A percentile compares a stretch with the other conserved stretches of the same genome.
phyloP scores from a whole-genome alignment of 495 filamentous ascomycete genomes.

The Chaetomium tenue region DNA sequence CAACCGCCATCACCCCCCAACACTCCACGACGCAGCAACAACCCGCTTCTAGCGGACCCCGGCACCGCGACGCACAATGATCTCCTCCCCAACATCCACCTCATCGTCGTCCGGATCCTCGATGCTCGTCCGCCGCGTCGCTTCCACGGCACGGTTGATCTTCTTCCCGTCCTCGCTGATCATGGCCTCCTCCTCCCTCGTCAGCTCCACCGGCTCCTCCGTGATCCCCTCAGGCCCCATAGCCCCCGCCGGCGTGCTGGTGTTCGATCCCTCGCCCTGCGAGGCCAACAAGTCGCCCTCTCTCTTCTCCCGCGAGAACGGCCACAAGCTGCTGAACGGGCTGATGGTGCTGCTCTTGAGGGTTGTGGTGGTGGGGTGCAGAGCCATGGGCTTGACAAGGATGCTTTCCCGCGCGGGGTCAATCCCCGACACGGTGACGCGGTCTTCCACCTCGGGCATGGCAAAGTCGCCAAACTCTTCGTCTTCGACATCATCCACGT shows the following conservation, averaged over 20 bases:
- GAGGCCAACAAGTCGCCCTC: constrained; percentile 22
- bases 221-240: constrained; percentile 20
- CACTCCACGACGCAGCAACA: neutral
- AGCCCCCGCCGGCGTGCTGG: neutral
- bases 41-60: constrained; percentile 21
- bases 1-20: neutral
- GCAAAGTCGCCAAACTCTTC: constrained; percentile 55
- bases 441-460: constrained; percentile 47
- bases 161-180: constrained; percentile 44
- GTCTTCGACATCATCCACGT: constrained; percentile 47
- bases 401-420: constrained; percentile 37
- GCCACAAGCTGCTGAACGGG: constrained; percentile 49
- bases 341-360: constrained; percentile 37
- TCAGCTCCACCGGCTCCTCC: constrained; percentile 36
- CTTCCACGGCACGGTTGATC: constrained; percentile 52
- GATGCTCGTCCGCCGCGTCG: constrained; percentile 53
- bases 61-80: constrained; percentile 23
- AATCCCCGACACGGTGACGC: constrained; percentile 32
- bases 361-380: constrained; percentile 40
- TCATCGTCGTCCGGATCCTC: constrained; percentile 59
- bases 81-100: constrained; percentile 27
- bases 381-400: constrained; percentile 47
- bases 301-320: constrained; percentile 39
- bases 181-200: constrained; percentile 29
- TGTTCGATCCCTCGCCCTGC: neutral